Evolutionary conservation across 805 yeast species (phyloP).

Genomic region (Cyberlindnera xylosilytica): DNA sequence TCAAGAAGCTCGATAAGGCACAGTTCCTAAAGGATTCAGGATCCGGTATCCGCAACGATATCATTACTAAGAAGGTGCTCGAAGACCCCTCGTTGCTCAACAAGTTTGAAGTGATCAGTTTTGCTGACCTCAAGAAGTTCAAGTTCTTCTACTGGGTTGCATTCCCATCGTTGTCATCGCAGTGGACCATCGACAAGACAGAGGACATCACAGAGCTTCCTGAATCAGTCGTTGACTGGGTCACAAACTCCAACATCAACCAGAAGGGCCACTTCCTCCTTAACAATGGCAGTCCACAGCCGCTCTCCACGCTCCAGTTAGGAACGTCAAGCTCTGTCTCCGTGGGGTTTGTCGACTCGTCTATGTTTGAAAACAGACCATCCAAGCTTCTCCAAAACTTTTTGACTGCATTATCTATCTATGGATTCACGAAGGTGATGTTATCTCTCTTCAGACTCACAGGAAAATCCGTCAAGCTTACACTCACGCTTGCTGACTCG

Average conservation of each 20-base stretch:
- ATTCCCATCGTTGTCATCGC: slow-evolving; percentile 59
- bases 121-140: slow-evolving; percentile 87
- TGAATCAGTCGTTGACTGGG: slow-evolving; percentile 14
- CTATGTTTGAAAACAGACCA: slow-evolving; percentile 35
- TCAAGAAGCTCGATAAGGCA: slow-evolving; percentile 65
- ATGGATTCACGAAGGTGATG: slow-evolving; percentile 33
- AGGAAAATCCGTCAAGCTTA: slow-evolving; percentile 30
- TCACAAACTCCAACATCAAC: slow-evolving; percentile 12
- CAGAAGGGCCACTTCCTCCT: slow-evolving; percentile 30
- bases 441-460: slow-evolving; percentile 39
- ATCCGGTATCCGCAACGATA: slow-evolving; percentile 26
- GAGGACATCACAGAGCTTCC: slow-evolving; percentile 8
- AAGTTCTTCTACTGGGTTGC: slow-evolving; percentile 89
- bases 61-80: slow-evolving; percentile 33
- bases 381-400: slow-evolving; percentile 59
- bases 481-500: slow-evolving; percentile 16
- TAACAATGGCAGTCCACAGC: slow-evolving; percentile 15
- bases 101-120: slow-evolving; percentile 55
- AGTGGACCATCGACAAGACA: slow-evolving; percentile 38
- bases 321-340: slow-evolving; percentile 13
- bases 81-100: slow-evolving; percentile 39
- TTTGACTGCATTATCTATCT: slow-evolving; percentile 41
- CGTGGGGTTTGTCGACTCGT: slow-evolving; percentile 40
- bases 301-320: slow-evolving; percentile 18
- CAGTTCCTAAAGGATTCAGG: slow-evolving; percentile 47